phyloP scores from a whole-genome alignment of 1,284 basidiomycete genomes.

The Exobasidium cylindrosporum region DNA sequence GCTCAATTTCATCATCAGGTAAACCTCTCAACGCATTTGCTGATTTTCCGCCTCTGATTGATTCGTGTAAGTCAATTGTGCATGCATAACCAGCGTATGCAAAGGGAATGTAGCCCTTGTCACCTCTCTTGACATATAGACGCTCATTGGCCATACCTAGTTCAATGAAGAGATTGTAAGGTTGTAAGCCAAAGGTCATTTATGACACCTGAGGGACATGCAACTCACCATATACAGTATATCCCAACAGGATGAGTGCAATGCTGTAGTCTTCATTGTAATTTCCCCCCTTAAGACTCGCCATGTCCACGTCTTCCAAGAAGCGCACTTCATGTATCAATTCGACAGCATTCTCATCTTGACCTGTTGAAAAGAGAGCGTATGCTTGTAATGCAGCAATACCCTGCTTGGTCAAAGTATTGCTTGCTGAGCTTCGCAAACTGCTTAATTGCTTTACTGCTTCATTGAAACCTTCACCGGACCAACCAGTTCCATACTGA shows the following conservation, averaged over 20 bases:
- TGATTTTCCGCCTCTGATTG: slow-evolving; percentile 40
- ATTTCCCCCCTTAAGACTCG: slow-evolving; percentile 17
- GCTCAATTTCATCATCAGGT: slow-evolving; percentile 50
- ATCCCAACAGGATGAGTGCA: slow-evolving; percentile 40
- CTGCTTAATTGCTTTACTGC: slow-evolving; percentile 31
- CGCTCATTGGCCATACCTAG: slow-evolving; percentile 47
- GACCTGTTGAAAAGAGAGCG: slow-evolving; percentile 43
- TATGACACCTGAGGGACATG: slow-evolving; percentile 10
- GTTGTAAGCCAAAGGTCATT: slow-evolving; percentile 11
- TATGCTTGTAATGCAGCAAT: slow-evolving; percentile 30
- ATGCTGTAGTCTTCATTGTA: slow-evolving; percentile 28
- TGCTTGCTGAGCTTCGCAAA: slow-evolving; percentile 22
- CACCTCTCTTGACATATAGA: slow-evolving; percentile 24
- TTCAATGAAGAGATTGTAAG: not conserved
- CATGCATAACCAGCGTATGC: slow-evolving; percentile 44
- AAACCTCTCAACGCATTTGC: slow-evolving; percentile 42
- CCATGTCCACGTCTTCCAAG: slow-evolving; percentile 31
- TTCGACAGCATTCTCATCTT: slow-evolving; percentile 43
- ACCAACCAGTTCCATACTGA: slow-evolving; percentile 34
- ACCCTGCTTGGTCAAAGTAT: slow-evolving; percentile 12
- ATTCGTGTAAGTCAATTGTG: slow-evolving; percentile 50
- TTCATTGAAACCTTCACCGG: slow-evolving; percentile 24
- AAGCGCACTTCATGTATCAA: slow-evolving; percentile 42
- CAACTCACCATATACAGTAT: slow-evolving; percentile 30
- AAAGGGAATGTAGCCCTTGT: slow-evolving; percentile 34